Conservation (phyloP, 768 basidiomycete genomes). For the Calocera viscosa region DNA sequence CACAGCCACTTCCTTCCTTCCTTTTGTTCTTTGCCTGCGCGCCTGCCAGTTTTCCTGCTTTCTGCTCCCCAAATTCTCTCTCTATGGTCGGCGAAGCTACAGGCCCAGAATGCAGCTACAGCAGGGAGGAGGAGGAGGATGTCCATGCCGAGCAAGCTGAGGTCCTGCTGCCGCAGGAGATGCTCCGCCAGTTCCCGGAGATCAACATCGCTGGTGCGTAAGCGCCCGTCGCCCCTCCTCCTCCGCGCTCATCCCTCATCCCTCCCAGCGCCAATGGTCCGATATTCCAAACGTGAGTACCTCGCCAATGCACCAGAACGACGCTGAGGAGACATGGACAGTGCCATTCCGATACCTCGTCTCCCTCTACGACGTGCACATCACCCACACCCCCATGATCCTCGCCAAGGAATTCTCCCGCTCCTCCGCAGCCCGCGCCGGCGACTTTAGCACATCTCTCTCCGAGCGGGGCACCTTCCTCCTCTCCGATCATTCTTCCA, state of each 20-base stretch:
- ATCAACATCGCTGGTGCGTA: constrained; percentile 28
- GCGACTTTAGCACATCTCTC: constrained; percentile 32
- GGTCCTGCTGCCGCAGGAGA: constrained; percentile 24
- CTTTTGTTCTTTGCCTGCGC: no score
- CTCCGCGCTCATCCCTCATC: not conserved
- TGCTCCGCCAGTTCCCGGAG: constrained; percentile 25
- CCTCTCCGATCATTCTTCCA: constrained; percentile 22
- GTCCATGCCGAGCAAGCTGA: constrained; percentile 1
- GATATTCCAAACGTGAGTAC: constrained; percentile 31
- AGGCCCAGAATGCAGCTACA: no score
- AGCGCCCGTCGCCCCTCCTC: not conserved
- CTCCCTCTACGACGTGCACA: constrained; percentile 33
- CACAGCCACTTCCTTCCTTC: no score
- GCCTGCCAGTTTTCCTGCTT: no score
- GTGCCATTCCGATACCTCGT: constrained; percentile 34
- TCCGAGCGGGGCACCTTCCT: constrained; percentile 33
- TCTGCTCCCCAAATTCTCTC: no score
- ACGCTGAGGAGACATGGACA: constrained; percentile 5
- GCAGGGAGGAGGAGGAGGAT: not conserved
- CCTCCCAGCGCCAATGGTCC: constrained; percentile 29
- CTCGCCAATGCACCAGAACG: no score
- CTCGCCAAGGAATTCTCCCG: constrained; percentile 35
- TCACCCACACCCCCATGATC: constrained; percentile 39
- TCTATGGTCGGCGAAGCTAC: no score
- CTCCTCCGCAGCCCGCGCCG: constrained; percentile 29